Base-by-base conservation (phyloP, 2,329 filamentous ascomycete species). In the Decorospora gaudefroyi region DNA sequence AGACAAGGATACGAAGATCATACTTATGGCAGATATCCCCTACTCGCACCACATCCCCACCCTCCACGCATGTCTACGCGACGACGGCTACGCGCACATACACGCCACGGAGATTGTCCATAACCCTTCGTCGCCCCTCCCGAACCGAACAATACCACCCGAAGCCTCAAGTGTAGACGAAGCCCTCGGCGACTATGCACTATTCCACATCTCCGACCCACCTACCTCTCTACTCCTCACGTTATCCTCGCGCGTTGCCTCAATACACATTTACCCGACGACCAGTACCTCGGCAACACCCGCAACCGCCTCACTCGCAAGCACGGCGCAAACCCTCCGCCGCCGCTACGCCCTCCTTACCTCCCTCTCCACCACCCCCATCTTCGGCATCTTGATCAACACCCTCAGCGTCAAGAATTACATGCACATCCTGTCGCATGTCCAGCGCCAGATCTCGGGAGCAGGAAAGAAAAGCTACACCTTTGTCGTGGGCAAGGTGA, bases 401-500 rank as follows among this genome's bases (percentile, higher is more conserved):
- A 99, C 93, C 0, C 82, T 99, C 4, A 92, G 87, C 15, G 90
- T 97, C 4, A 84, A 86, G 47, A 95, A 96, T 67, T 97, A 96
- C 74, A 79, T 96, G 52, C 76, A 83, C 10, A 90, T 91, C 0
- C 83, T 97, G 27, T 79, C 86, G 10, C 79, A 86, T 41, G 79
- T 96, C 21, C 84, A 87, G 47, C 70, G 75, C 6, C 81, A 85
- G 50, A 95, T 99, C 56, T 79, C 82, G 0, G 79, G 77, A 0
- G 88, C 89, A 0, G 91, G 90, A 8, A 97, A 97, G 75, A 99
- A 97, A 74, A 87, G 83, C 67, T 99, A 99, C 69, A 89, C 92
- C 1, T 89, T 99, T 33, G 93, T 99, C 2, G 93, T 99, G 0
- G 93, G 93, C 46, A 97, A 97, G 69, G 78, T 99, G 17, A 99